Evolutionary conservation across 345 rosid species (phyloP).

Genomic region (Lenwebbia sp.): DNA sequence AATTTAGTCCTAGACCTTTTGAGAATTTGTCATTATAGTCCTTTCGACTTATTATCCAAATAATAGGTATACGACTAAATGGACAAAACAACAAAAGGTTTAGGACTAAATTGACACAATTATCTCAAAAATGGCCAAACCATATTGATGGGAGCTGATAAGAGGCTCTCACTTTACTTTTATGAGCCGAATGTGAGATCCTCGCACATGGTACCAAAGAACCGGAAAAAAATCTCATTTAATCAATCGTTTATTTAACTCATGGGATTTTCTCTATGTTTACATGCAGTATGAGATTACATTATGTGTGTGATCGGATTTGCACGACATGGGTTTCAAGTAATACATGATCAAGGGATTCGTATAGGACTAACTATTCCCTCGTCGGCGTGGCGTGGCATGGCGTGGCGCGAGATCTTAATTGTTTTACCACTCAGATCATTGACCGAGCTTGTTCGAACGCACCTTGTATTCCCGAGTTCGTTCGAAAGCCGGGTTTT

Average conservation of each 20-base stretch:
- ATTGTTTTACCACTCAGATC: background rate
- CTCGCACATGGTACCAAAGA: background rate
- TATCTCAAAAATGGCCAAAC: background rate
- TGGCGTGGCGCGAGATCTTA: background rate
- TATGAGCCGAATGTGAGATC: background rate
- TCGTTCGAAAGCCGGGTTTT: background rate
- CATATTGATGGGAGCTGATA: background rate
- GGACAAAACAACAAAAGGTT: too few species aligned
- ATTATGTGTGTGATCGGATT: background rate
- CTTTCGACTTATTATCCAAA: too few species aligned
- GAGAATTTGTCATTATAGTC: too few species aligned
- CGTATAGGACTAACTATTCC: background rate
- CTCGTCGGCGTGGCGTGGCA: background rate
- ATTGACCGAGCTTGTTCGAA: background rate
- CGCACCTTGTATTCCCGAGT: background rate
- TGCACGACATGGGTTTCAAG: background rate
- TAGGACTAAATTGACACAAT: too few species aligned
- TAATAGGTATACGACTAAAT: too few species aligned
- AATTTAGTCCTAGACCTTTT: too few species aligned
- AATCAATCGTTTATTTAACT: background rate
- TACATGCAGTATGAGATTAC: background rate
- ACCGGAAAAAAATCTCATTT: background rate
- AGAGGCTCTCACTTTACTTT: background rate
- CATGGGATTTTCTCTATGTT: background rate
- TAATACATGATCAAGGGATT: background rate